These are phyloP conservation scores for Cyclotella baltica DNA, from an alignment of 108 stramenopile genomes.

Conservation along the genomic window DNA sequence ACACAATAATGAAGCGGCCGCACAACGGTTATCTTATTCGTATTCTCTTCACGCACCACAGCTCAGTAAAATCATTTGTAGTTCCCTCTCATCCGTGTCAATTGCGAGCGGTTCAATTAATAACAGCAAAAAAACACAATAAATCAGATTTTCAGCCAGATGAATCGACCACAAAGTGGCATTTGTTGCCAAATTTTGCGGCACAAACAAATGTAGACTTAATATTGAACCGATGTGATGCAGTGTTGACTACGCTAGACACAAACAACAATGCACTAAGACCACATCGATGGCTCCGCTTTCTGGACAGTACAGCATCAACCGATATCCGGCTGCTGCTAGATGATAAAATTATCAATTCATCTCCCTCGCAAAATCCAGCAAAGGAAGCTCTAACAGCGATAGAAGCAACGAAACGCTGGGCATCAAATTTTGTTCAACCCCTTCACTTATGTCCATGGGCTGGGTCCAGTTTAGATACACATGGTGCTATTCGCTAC, in stretches of 20 bases:
- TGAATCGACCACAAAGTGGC: background rate
- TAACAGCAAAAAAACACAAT: too few relatives aligned
- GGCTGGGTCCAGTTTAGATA: conserved; percentile 61
- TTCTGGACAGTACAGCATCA: background rate
- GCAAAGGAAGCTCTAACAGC: conserved; percentile 41
- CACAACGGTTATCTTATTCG: too few relatives aligned
- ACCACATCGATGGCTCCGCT: conserved; percentile 4
- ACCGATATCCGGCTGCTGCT: background rate
- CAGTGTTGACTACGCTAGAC: conserved; percentile 4
- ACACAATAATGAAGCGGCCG: too few relatives aligned
- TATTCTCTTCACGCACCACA: too few relatives aligned
- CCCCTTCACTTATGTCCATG: conserved; percentile 73
- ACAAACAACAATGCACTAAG: background rate
- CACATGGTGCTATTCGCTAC: conserved; percentile 59
- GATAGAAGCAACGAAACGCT: conserved; percentile 57
- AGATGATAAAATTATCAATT: background rate
- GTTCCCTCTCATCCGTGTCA: too few relatives aligned
- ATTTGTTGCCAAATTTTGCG: background rate
- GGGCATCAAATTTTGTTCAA: conserved; percentile 72
- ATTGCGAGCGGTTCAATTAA: too few relatives aligned
- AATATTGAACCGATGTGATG: conserved; percentile 7
- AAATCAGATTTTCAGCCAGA: too few relatives aligned
- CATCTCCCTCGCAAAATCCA: conserved; percentile 1
- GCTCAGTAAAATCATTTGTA: too few relatives aligned
- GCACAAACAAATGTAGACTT: background rate